phyloP scores from a whole-genome alignment of 495 filamentous ascomycete genomes.

The Penicillium riverlandense region DNA sequence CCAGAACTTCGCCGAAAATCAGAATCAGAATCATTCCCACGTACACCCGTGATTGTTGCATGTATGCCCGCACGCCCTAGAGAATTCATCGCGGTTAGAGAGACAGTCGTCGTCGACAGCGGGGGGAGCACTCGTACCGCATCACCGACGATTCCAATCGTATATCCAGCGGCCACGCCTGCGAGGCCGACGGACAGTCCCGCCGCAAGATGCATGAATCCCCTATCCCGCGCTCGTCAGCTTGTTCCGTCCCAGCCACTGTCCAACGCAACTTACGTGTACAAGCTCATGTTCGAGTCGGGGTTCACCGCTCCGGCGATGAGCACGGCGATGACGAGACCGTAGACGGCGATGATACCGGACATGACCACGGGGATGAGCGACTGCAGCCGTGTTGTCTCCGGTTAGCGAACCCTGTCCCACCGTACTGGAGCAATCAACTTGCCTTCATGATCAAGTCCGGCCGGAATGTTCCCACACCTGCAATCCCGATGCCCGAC shows the following conservation, averaged over 20 bases:
- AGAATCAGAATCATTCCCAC: conserved; percentile 98
- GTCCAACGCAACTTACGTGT: conserved; percentile 50
- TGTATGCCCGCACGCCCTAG: conserved; percentile 83
- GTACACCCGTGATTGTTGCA: conserved; percentile 91
- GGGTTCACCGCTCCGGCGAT: conserved; percentile 80
- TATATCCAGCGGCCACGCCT: conserved; percentile 92
- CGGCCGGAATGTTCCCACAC: conserved; percentile 84
- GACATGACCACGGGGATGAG: conserved; percentile 98
- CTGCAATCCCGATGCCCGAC: conserved; percentile 92
- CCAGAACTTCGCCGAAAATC: conserved; percentile 97
- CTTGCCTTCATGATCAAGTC: conserved; percentile 97
- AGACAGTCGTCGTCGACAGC: too few species aligned
- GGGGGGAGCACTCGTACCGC: conserved; percentile 40
- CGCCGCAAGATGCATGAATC: conserved; percentile 87
- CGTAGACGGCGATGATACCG: conserved; percentile 97
- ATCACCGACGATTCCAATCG: conserved; percentile 93
- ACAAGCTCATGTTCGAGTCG: conserved; percentile 68
- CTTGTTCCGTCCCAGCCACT: not conserved
- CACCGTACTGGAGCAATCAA: not conserved
- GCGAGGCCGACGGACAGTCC: conserved; percentile 90
- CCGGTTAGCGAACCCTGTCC: not conserved
- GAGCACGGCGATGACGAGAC: conserved; percentile 90
- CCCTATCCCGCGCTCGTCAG: conserved; percentile 38
- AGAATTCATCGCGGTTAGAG: conserved; percentile 14
- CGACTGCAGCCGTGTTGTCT: conserved; percentile 45